Evolutionary conservation across 2,329 filamentous ascomycete species (phyloP).

Genomic region (Aspergillus sp.): DNA sequence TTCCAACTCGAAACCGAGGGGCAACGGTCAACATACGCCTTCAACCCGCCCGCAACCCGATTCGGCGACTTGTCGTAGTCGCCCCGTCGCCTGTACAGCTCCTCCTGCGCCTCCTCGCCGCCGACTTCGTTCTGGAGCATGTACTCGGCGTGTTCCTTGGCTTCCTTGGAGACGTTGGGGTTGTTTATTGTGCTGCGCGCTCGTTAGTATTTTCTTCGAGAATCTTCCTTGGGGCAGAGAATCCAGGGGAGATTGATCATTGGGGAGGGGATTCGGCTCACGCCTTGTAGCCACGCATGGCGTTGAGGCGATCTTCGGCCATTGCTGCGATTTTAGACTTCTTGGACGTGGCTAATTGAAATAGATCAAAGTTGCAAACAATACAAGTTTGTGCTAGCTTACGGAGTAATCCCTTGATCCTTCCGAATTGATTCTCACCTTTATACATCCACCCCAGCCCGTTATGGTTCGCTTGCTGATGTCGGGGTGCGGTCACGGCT

Average conservation of each 20-base stretch:
- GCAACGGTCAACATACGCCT: conserved; percentile 22
- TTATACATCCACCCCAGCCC: background rate
- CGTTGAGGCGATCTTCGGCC: conserved; percentile 11
- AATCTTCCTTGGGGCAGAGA: background rate
- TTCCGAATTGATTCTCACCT: background rate
- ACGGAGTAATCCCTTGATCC: too few relatives aligned
- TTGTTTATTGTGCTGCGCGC: conserved; percentile 23
- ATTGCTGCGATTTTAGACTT: background rate
- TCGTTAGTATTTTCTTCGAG: background rate
- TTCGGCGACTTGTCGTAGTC: conserved; percentile 23
- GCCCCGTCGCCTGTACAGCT: conserved; percentile 19
- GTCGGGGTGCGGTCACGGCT: background rate
- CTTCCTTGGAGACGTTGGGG: conserved; percentile 24
- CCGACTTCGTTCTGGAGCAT: conserved; percentile 23
- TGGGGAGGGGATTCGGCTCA: background rate
- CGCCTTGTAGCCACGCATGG: conserved; percentile 16
- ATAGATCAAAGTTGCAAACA: background rate
- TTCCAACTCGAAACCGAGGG: too few relatives aligned
- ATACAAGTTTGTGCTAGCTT: background rate
- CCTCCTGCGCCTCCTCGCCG: conserved; percentile 20
- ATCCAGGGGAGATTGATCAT: too few relatives aligned
- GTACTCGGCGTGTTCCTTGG: conserved; percentile 25
- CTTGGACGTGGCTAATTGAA: background rate
- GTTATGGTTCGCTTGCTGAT: background rate
- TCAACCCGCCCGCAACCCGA: conserved; percentile 23